These are phyloP conservation scores for Vishniacozyma victoriae DNA, from an alignment of 768 basidiomycete species.

Conservation along the genomic window DNA sequence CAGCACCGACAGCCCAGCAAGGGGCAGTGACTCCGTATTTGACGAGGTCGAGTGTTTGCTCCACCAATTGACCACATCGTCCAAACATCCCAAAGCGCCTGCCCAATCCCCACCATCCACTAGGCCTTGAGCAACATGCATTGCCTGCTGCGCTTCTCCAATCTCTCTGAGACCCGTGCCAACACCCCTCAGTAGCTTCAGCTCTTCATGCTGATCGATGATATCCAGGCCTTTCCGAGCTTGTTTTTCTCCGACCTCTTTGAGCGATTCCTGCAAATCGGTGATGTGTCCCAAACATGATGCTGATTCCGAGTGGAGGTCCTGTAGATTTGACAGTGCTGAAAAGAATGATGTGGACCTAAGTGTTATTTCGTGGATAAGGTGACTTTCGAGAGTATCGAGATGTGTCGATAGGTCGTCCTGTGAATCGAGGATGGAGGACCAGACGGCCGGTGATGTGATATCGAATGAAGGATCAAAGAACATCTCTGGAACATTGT, in stretches of 20 bases:
- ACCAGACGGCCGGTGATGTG: conserved; percentile 70
- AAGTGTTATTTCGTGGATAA: conserved; percentile 82
- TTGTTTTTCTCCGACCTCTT: conserved; percentile 67
- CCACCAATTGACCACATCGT: conserved; percentile 45
- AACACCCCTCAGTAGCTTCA: conserved; percentile 54
- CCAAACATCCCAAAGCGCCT: conserved; percentile 60
- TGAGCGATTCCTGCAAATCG: conserved; percentile 63
- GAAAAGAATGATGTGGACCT: conserved; percentile 93
- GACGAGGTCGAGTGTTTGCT: too few species aligned
- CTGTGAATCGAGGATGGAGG: conserved; percentile 58
- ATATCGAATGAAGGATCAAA: conserved; percentile 75
- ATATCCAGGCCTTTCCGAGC: conserved; percentile 75
- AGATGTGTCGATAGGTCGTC: conserved; percentile 88
- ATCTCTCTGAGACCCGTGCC: conserved; percentile 53
- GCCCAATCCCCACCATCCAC: conserved; percentile 85
- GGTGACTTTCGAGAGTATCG: conserved; percentile 89
- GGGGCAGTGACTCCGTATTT: conserved; percentile 14
- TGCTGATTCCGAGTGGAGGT: conserved; percentile 81
- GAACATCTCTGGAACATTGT: conserved; percentile 72
- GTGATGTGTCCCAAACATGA: conserved; percentile 71
- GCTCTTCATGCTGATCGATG: conserved; percentile 56
- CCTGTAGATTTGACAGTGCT: conserved; percentile 87
- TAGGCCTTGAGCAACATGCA: conserved; percentile 62
- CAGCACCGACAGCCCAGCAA: conserved; percentile 28
- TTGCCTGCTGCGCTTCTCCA: conserved; percentile 68